Evolutionary conservation across 2,329 filamentous ascomycete genomes (phyloP).

Genomic region (Microdochium nivale): DNA sequence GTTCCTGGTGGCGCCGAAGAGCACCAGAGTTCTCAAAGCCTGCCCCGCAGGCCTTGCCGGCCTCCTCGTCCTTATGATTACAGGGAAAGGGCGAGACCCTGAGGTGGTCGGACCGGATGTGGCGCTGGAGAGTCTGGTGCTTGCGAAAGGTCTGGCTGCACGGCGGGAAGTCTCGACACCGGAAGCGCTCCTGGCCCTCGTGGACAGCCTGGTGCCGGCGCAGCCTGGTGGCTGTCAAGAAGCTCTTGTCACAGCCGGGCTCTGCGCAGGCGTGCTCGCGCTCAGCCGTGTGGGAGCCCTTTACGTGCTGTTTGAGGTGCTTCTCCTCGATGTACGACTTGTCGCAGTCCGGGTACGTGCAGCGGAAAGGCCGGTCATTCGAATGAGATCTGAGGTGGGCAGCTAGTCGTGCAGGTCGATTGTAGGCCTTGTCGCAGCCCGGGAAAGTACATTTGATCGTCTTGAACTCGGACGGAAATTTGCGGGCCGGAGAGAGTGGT

Average conservation of each 20-base stretch:
- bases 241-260: constrained; percentile 67
- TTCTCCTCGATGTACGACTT: constrained; percentile 84
- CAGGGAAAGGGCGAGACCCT: constrained; percentile 66
- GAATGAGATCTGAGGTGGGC: constrained; percentile 80
- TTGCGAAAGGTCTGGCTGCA: constrained; percentile 81
- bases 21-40: constrained; percentile 67
- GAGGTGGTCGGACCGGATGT: constrained; percentile 70
- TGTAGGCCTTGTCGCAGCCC: constrained; percentile 75
- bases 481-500: constrained; percentile 40
- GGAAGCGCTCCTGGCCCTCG: constrained; percentile 65
- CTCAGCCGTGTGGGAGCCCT: constrained; percentile 67
- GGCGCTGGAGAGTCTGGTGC: constrained; percentile 74
- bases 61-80: constrained; percentile 28
- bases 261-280: constrained; percentile 64
- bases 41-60: constrained; percentile 42
- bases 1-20: constrained; percentile 62
- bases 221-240: constrained; percentile 71
- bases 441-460: constrained; percentile 67
- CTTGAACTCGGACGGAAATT: constrained; percentile 65
- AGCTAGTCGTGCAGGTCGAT: constrained; percentile 71
- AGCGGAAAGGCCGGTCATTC: constrained; percentile 73
- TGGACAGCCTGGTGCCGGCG: constrained; percentile 73
- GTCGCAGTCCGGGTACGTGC: constrained; percentile 59
- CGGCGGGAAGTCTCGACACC: constrained; percentile 59
- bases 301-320: constrained; percentile 78